Evolutionary conservation across 1,139 yeast genomes (phyloP), one percentile per base, ranked within the genome.

Genomic region (Sugiyamaella grinbergsii): DNA sequence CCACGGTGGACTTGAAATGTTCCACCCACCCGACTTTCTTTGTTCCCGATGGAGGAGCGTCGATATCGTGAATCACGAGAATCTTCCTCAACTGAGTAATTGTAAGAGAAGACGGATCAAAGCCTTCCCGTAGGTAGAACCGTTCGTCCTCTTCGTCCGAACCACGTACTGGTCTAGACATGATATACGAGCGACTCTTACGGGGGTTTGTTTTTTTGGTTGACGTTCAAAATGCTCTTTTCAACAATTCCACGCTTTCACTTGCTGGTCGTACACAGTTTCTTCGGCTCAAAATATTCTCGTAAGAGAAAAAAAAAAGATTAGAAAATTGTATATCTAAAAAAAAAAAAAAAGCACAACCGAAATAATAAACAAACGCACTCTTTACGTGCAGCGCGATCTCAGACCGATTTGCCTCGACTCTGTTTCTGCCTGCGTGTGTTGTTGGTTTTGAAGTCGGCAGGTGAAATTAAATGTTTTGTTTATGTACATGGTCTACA

Each of bases 21-120:
- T 71, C 71, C 6, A 87, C 68, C 52, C 86, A 71, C 7, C 78
- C 80, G 3, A 77, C 68, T 66, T 89, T 89, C 62, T 81, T 84
- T 7, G 87, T 81, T 47, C 78, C 75, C 3, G 85, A 73, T 0
- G 84, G 76, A 0, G 83, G 76, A 62, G 74, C 82, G 6, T 69
- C 68, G 19, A 88, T 73, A n/a, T 76, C 72, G 63, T 86, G 77
- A 49, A 78, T 80, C 29, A 74, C 68, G 52, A 89, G 72, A 36
- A 86, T 73, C 34, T 80, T 75, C 58, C 93, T 75, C 61, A 89
- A 72, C 54, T 84, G 80, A 4, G 87, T 78, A 32, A 83, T 80
- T 41, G 80, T 83, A 57, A 85, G 70, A 33, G 77, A 69, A 39
- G 73, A 72, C 10, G 89, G 82, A 62, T 87, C 83, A 63, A 85